phyloP scores from a whole-genome alignment of 257 asterid genomes.

The Scutellaria minor region DNA sequence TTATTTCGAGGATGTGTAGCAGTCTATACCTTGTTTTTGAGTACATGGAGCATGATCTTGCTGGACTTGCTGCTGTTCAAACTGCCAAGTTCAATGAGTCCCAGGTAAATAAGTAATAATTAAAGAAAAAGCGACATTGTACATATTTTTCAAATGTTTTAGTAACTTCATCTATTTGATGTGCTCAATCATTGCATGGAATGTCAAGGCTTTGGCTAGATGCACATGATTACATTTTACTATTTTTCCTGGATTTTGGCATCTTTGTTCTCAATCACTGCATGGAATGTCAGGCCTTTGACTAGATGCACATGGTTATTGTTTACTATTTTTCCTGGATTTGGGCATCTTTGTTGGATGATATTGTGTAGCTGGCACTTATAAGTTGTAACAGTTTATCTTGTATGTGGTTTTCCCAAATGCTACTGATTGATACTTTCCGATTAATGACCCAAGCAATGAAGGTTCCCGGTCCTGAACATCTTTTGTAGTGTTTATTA shows the following conservation, averaged over 20 bases:
- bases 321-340: background rate
- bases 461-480: slow-evolving; percentile 14
- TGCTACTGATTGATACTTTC: slow-evolving; percentile 24
- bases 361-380: slow-evolving; percentile 2
- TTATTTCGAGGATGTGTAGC: slow-evolving; percentile 82
- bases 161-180: slow-evolving; percentile 18
- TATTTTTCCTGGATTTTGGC: slow-evolving; percentile 8
- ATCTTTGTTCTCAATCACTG: background rate
- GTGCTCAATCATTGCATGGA: slow-evolving; percentile 11
- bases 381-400: background rate
- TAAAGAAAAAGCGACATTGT: background rate
- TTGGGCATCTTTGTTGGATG: background rate
- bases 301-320: background rate
- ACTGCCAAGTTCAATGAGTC: slow-evolving; percentile 69
- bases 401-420: slow-evolving; percentile 7
- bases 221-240: background rate
- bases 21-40: slow-evolving; percentile 90
- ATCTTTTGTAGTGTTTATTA: slow-evolving; percentile 11
- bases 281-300: background rate
- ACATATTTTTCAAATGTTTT: background rate
- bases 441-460: slow-evolving; percentile 17
- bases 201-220: slow-evolving; percentile 3
- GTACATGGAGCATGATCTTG: slow-evolving; percentile 97
- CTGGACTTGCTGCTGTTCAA: slow-evolving; percentile 82
- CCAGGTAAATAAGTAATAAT: slow-evolving; percentile 61